phyloP scores from a whole-genome alignment of 164 flowering plant genomes.

The Tinospora cordifolia region DNA sequence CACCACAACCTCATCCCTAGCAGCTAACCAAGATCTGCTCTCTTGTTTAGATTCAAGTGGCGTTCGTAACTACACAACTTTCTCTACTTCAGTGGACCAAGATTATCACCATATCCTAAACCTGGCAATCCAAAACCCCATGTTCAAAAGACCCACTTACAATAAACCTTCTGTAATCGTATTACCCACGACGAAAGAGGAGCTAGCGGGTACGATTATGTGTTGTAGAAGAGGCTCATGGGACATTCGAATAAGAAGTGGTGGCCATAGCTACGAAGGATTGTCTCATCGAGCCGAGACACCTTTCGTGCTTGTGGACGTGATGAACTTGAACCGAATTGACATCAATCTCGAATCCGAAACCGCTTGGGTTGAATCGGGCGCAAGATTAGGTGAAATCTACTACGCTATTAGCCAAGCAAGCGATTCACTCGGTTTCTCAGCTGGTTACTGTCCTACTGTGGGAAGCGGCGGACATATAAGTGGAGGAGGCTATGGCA shows the following conservation, averaged over 20 bases:
- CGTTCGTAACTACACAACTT: not conserved
- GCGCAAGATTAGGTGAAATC: constrained; percentile 14
- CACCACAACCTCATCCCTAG: too few species aligned
- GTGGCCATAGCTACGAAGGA: constrained; percentile 21
- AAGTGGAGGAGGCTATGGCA: constrained; percentile 9
- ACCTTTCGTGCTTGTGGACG: constrained; percentile 17
- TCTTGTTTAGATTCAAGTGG: not conserved
- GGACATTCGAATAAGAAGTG: constrained; percentile 17
- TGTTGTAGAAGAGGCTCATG: constrained; percentile 11
- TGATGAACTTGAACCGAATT: constrained; percentile 14
- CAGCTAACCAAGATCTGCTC: not conserved
- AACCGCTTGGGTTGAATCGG: constrained; percentile 21
- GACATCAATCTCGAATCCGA: constrained; percentile 10
- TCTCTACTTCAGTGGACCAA: not conserved
- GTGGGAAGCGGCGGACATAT: constrained; percentile 5
- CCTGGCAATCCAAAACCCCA: constrained; percentile 12
- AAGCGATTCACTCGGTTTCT: constrained; percentile 1
- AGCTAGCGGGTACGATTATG: constrained; percentile 1
- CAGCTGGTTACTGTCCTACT: constrained; percentile 4
- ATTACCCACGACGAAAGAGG: constrained; percentile 6
- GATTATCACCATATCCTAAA: constrained; percentile 5
- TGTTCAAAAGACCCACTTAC: not conserved
- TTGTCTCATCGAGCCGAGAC: constrained; percentile 15
- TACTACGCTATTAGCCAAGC: not conserved
- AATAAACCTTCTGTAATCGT: constrained; percentile 7